Evolutionary conservation across 805 yeast species (phyloP), one percentile per base, ranked within the genome.

Genomic region (Pichia pseudocactophila): DNA sequence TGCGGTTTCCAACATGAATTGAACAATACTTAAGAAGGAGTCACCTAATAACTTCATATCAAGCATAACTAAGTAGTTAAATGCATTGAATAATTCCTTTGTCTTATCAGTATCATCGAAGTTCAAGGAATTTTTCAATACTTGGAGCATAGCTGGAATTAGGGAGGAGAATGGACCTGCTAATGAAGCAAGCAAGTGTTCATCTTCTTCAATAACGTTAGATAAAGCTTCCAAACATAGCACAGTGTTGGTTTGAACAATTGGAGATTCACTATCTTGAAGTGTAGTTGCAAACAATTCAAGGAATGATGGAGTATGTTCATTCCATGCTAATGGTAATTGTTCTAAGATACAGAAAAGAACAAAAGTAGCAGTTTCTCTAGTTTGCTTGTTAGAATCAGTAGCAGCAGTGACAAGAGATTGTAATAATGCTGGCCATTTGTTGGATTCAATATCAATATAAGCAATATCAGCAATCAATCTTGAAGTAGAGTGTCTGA

Each of bases 401-500:
- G 75, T 71, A 38, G 87, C 82, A 35, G 85, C 83, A 43, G 70
- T 65, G 43, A 83, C 78, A 56, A 92, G 70, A 41, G 75, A 68
- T 28, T 85, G 82, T 47, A 90, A 71, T 50, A 92, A 72, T 34
- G 77, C 80, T 5, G 80, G 74, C 97, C 97, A 92, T 48, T 70
- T 62, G 31, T 73, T 72, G 10, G 50, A 47, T 41, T 77, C 78
- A 49, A 88, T 68, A 61, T 90, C 97, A 42, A 70, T 62, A 51
- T 78, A 78, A 32, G 86, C 95, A 58, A 92, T 85, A 36, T 88
- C 80, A 25, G 96, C 80, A 53, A 92, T 79, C 45, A 89, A 85
- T 63, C 96, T 79, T 19, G 97, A 89, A 42, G 82, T 73, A 17
- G 94, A 79, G 66, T 92, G 97, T 63, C 96, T 79, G 47, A 88